Base-by-base conservation (phyloP, 73 alveolate genomes). In the Strombidium stylifer region DNA sequence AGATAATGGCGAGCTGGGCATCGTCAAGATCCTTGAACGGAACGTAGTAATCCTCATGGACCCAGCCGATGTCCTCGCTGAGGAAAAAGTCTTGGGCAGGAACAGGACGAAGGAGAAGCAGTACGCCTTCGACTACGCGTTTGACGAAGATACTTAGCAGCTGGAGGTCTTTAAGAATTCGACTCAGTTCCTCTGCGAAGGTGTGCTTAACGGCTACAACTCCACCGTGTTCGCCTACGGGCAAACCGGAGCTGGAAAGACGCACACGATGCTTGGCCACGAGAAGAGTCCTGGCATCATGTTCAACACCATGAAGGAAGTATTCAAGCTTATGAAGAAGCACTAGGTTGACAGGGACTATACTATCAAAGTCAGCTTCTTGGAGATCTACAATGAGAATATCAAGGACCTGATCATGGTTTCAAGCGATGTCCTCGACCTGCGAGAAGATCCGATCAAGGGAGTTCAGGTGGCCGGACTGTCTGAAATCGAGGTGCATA, bases 221-320 rank as follows among this genome's bases (percentile, higher is more conserved):
- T 98, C 99, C 24, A 84, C 98, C 3, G 98, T 91, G 53, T 94
- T 94, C 32, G 99, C 99, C 24, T 94, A 94, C 65, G 99, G 99
- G 24, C 97, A 98, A 40, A 94, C 99, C 8, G 97, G 99, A 10
- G 98, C 99, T 24, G 99, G 99, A 30, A 96, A 96, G 81, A 96
- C 99, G 18, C 92, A 96, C 73, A 96, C 99, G 19, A 96, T 96
- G 99, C 78, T 96, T 16, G 99, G 99, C 25, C 86, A 78, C 55
- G 96, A 82, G 27, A 91, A 85, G 37, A 84, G 82, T 40, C 98
- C 98, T 10, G 99, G 99, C 21, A 85, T 87, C 10, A 94, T 94
- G 99, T 69, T 88, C 73, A 74, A 79, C 56, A 82, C 99, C 26
- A 73, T 94, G 41, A 80, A 87, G 41, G 99, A 94, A 55, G 76